phyloP scores from a whole-genome alignment of 306 rosid species.

The Acacia crassicarpa region DNA sequence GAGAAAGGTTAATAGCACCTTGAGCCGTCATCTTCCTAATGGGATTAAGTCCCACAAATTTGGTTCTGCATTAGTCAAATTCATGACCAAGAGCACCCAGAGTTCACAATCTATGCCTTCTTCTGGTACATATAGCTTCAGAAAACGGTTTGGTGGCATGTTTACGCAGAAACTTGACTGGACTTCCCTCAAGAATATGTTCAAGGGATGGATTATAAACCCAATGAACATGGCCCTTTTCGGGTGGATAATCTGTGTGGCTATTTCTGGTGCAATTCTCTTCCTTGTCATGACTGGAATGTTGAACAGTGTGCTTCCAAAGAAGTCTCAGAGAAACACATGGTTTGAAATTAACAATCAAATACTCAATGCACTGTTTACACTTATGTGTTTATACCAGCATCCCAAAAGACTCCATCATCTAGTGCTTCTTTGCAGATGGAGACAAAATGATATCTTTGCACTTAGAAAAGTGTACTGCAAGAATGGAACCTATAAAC shows the following conservation, averaged over 20 bases:
- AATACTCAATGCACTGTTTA: constrained; percentile 90
- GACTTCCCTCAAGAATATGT: constrained; percentile 62
- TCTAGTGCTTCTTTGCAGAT: constrained; percentile 75
- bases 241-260: constrained; percentile 69
- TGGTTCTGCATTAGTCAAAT: constrained; percentile 79
- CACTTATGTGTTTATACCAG: constrained; percentile 88
- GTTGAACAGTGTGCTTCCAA: constrained; percentile 65
- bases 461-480: constrained; percentile 75
- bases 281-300: constrained; percentile 98
- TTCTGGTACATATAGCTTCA: constrained; percentile 44
- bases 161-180: constrained; percentile 73
- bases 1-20: constrained; percentile 36
- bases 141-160: constrained; percentile 58
- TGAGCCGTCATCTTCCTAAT: constrained; percentile 35
- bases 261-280: constrained; percentile 88
- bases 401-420: constrained; percentile 82
- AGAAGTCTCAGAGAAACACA: constrained; percentile 62
- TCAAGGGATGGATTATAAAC: constrained; percentile 67
- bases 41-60: constrained; percentile 55
- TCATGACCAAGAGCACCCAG: constrained; percentile 60
- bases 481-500: constrained; percentile 92
- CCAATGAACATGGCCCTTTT: constrained; percentile 96
- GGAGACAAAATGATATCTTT: constrained; percentile 64
- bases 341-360: constrained; percentile 98
- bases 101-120: constrained; percentile 61